phyloP scores from a whole-genome alignment of 768 basidiomycete species.

The Rhizopogon vinicolor region DNA sequence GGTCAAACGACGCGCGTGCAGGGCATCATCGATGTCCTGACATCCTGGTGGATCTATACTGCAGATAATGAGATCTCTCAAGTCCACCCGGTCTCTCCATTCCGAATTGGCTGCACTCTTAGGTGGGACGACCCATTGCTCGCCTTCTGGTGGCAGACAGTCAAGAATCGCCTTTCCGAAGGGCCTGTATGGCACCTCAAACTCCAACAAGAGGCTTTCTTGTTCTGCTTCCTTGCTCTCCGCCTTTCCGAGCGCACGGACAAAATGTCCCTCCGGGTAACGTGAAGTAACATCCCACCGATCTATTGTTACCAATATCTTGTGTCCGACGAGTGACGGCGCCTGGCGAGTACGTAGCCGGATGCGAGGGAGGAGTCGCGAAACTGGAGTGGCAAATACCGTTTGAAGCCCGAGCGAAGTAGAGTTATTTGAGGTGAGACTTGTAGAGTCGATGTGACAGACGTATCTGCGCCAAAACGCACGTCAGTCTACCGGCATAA shows the following conservation, averaged over 20 bases:
- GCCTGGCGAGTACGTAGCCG: slow-evolving; percentile 94
- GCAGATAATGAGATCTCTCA: slow-evolving; percentile 82
- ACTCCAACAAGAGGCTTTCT: slow-evolving; percentile 90
- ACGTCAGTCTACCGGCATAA: not conserved
- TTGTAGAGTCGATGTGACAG: slow-evolving; percentile 90
- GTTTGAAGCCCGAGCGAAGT: slow-evolving; percentile 86
- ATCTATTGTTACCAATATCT: slow-evolving; percentile 95
- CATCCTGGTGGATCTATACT: slow-evolving; percentile 98
- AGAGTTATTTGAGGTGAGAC: slow-evolving; percentile 70
- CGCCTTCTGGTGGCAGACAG: slow-evolving; percentile 87
- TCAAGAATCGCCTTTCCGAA: slow-evolving; percentile 94
- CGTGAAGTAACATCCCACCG: slow-evolving; percentile 83
- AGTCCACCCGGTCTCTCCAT: slow-evolving; percentile 86
- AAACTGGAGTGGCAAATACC: slow-evolving; percentile 92
- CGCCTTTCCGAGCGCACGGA: slow-evolving; percentile 83
- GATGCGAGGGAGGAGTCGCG: slow-evolving; percentile 87
- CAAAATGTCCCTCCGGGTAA: slow-evolving; percentile 97
- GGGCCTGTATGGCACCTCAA: slow-evolving; percentile 92
- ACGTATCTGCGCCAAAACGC: slow-evolving; percentile 59
- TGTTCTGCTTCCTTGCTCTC: slow-evolving; percentile 97
- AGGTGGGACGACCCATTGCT: slow-evolving; percentile 86
- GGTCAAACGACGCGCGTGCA: slow-evolving; percentile 82
- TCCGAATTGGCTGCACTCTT: slow-evolving; percentile 48
- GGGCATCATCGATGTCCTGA: slow-evolving; percentile 97
- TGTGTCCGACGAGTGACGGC: slow-evolving; percentile 80